Evolutionary conservation across 495 filamentous ascomycete species (phyloP).

Genomic region (Terfezia claveryi): DNA sequence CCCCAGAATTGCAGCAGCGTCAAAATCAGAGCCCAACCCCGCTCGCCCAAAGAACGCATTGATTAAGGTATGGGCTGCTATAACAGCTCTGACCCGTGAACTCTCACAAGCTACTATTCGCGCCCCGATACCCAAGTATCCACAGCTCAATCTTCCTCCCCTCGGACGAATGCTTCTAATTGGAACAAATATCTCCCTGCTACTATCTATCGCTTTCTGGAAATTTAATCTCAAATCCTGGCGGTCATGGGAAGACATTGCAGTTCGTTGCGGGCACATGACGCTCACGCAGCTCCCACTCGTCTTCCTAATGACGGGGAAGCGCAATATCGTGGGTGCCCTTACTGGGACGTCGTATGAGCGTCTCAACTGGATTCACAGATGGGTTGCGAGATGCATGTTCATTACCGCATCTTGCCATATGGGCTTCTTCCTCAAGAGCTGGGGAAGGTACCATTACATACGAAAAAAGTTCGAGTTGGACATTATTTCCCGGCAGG

Average conservation of each 20-base stretch:
- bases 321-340: constrained; percentile 49
- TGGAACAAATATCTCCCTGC: constrained; percentile 34
- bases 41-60: constrained; percentile 41
- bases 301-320: constrained; percentile 57
- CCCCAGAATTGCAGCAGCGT: constrained; percentile 19
- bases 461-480: constrained; percentile 37
- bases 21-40: constrained; percentile 28
- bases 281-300: constrained; percentile 64
- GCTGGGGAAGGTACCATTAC: constrained; percentile 44
- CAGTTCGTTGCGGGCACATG: constrained; percentile 54
- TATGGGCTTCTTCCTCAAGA: constrained; percentile 44
- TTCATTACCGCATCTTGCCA: constrained; percentile 57
- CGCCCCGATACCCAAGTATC: constrained; percentile 16
- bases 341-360: constrained; percentile 50
- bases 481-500: constrained; percentile 42
- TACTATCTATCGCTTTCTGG: constrained; percentile 27
- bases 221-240: constrained; percentile 19
- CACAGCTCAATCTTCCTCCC: constrained; percentile 32
- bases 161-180: constrained; percentile 34
- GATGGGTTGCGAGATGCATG: constrained; percentile 55
- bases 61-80: constrained; percentile 37
- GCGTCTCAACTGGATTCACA: constrained; percentile 63
- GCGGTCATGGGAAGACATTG: constrained; percentile 44
- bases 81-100: constrained; percentile 46
- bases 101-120: constrained; percentile 33